Evolutionary conservation across 2,329 filamentous ascomycete genomes (phyloP), one percentile per base, ranked within the genome.

Genomic region (Alternaria sp.): DNA sequence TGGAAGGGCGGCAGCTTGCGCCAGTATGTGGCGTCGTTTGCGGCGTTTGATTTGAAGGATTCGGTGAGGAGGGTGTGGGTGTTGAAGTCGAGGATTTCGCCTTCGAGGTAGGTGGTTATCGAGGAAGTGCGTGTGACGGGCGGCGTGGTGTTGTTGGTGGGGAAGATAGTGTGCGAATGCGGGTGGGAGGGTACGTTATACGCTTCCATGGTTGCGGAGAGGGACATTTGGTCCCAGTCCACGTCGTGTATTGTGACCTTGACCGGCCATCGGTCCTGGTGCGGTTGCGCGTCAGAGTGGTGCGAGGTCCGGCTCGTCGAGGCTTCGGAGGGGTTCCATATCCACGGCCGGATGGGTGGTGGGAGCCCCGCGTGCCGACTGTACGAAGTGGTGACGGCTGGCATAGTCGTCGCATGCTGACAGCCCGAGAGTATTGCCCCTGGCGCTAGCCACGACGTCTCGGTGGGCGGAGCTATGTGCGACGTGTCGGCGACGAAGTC

Each of bases 151-250:
- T 27, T 44, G 25, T 62, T 67, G 54, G 55, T 65, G 54, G 38
- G 57, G 70, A 72, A 63, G 48, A 77, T 41, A 63, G 75, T 63
- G 48, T 74, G 70, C 9, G 70, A 64, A 50, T 76, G 73, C 1
- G 75, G 72, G 59, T 82, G 80, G 32, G 81, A 82, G 2, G 88
- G 88, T 12, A 90, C 88, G 67, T 90, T 88, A 78, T 89, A 90
- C 5, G 89, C 89, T 76, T 90, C 87, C 89, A 91, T 91, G 8
- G 87, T 90, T 4, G 88, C 89, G 22, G 87, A 86, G 18, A 91
- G 75, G 0, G 86, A 87, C 87, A 90, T 89, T 18, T 79, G 81
- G 5, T 82, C 79, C 68, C 84, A 85, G 74, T 91, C 87, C 46
- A 90, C 83, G 18, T 84, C 81, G 68, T 90, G 87, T 40, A 91